Base-by-base conservation (phyloP, 2,329 filamentous ascomycete species). In the Metarhizium sp. region DNA sequence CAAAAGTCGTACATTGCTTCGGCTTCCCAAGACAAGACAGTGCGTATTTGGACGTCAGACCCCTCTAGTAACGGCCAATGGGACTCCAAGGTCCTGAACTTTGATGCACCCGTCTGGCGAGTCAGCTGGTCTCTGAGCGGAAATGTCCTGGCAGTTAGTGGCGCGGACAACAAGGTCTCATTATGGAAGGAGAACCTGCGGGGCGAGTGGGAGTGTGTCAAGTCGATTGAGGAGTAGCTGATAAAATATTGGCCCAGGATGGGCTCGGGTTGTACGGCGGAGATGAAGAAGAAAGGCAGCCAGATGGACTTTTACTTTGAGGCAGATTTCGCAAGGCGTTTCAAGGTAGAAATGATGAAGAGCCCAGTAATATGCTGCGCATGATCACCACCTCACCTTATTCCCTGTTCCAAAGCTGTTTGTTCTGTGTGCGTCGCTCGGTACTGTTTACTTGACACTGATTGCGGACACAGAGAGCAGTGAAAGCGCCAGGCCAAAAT, bases 151-250 rank as follows among this genome's bases (percentile, higher is more conserved):
- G 94, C 94, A 10, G 90, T 96, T 59, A 94, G 88, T 68, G 90
- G 90, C 43, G 90, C 88, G 30, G 92, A 99, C 74, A 99, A 99
- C 78, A 92, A 95, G 75, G 92, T 99, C 55, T 95, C 87, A 54
- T 73, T 99, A 71, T 99, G 92, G 92, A 99, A 97, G 81, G 94
- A 99, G 81, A 95, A 95, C 70, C 77, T 99, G 64, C 88, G 88
- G 69, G 94, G 94, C 55, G 90, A 95, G 68, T 99, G 94, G 94
- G 92, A 97, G 74, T 90, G 88, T 66, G 90, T 97, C 62, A 96
- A 96, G 82, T 91, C 90, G 57, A 92, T 99, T 69, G 92, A 96
- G 71, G 90, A 95, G 75, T 95, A 78, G 66, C 60, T 14, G 11
- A 30, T 29, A 48, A 48, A 13, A 46, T 34, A 11, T 45, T 13